Evolutionary conservation across 78 protist genomes (phyloP).

Genomic region (Cavenderia fasciculata): DNA sequence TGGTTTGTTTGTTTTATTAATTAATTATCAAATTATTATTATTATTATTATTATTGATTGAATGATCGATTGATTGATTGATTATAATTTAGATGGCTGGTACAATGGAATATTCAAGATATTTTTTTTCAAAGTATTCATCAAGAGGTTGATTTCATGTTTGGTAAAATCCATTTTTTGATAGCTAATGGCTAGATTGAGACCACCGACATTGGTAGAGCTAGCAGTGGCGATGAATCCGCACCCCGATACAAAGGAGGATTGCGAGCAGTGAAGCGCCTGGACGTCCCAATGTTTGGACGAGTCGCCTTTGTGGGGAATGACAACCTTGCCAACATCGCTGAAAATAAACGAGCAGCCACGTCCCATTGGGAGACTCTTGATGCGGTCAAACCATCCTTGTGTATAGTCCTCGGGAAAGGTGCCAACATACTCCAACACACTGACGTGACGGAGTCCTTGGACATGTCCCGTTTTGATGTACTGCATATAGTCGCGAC

Average conservation of each 20-base stretch:
- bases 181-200: background rate
- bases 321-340: too few relatives aligned
- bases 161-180: background rate
- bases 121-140: background rate
- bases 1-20: too few relatives aligned
- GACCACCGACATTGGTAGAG: background rate
- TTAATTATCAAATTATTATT: too few relatives aligned
- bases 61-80: too few relatives aligned
- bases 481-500: background rate
- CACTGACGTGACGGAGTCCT: background rate
- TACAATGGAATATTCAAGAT: too few relatives aligned
- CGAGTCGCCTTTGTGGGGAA: background rate
- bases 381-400: background rate
- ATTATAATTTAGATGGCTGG: too few relatives aligned
- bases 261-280: background rate
- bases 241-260: background rate
- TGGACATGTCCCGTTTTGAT: background rate
- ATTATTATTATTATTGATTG: too few relatives aligned
- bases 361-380: background rate
- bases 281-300: background rate
- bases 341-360: background rate
- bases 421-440: background rate
- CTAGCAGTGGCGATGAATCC: background rate
- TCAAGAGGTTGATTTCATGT: background rate
- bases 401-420: background rate